Base-by-base conservation (phyloP, 164 flowering plant species). In the Stephania cephalantha region DNA sequence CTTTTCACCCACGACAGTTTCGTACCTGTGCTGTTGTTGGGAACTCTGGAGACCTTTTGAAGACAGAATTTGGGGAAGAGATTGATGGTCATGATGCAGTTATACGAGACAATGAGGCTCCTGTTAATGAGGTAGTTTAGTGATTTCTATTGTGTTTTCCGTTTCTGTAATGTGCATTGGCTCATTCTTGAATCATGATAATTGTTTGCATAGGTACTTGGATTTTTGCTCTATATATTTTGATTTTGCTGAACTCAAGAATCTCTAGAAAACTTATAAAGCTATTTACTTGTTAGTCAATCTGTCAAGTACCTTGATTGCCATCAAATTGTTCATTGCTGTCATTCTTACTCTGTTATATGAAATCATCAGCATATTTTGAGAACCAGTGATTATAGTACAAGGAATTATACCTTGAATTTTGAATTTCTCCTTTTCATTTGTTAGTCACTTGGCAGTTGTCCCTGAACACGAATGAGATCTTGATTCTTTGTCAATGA, bases 11-110 rank as follows among this genome's bases (percentile, higher is more conserved):
- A 17, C 88, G 90, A 68, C 98, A 96, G 79, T 94, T 96, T 78
- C 81, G 74, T 68, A 91, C 82, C 46, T 96, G 99, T 87, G 99
- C 99, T 3, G 98, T 96, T 86, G 97, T 96, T 84, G 99, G 99
- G 69, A 94, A 96, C 77, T 96, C 97, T 0, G 98, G 99, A 55
- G 99, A 94, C 84, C 95, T 96, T 66, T 81, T 96, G 69, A 90
- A 94, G 84, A 94, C 95, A 5, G 87, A 88, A 75, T 94, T 94
- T 86, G 99, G 99, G n/a, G 72, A 88, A 75, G 99, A 96, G 82
- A 94, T 96, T 80, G 99, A 96, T 77, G 83, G 88, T 73, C 98
- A 94, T 86, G 97, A 96, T 87, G 95, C 90, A 67, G 98, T 96
- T 68, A 85, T 96, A 82, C 84, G 98, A 70, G 99, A 96, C 76